Conservation (phyloP, 805 yeast species). For the Diddensiella caesifluorescens region DNA sequence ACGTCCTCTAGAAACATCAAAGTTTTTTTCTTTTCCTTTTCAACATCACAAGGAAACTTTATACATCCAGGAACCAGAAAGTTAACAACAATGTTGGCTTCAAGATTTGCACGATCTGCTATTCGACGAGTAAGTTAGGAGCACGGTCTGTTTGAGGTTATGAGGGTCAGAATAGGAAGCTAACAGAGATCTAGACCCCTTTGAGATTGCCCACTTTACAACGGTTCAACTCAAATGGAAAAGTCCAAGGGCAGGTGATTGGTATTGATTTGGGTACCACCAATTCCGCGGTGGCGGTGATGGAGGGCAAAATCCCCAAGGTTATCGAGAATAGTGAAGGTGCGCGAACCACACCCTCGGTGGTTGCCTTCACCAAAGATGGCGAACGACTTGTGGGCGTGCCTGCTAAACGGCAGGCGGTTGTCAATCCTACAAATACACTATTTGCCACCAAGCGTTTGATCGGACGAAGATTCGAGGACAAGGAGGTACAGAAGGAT, state of each 20-base stretch:
- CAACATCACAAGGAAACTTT: no score
- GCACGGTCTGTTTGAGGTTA: no score
- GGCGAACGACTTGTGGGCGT: conserved; percentile 91
- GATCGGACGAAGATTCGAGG: conserved; percentile 89
- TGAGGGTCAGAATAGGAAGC: not conserved
- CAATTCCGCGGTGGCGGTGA: conserved; percentile 81
- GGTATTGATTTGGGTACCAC: conserved; percentile 88
- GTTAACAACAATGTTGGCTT: conserved; percentile 38
- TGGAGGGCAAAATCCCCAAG: conserved; percentile 73
- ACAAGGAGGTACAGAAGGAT: conserved; percentile 86
- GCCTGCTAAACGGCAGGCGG: conserved; percentile 95
- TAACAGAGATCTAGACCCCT: conserved; percentile 16
- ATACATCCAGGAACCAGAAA: no score
- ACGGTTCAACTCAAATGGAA: conserved; percentile 46
- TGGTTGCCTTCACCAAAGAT: conserved; percentile 88
- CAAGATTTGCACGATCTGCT: conserved; percentile 37
- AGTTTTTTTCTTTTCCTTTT: no score
- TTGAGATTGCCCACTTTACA: conserved; percentile 20
- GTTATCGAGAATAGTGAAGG: conserved; percentile 78
- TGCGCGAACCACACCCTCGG: conserved; percentile 82
- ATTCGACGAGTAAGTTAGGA: conserved; percentile 25
- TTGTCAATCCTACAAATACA: conserved; percentile 90
- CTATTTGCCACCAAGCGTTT: conserved; percentile 91
- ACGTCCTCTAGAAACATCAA: no score
- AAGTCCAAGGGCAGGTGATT: conserved; percentile 58